Conservation (phyloP, 805 yeast genomes). For the Saturnispora diversa region DNA sequence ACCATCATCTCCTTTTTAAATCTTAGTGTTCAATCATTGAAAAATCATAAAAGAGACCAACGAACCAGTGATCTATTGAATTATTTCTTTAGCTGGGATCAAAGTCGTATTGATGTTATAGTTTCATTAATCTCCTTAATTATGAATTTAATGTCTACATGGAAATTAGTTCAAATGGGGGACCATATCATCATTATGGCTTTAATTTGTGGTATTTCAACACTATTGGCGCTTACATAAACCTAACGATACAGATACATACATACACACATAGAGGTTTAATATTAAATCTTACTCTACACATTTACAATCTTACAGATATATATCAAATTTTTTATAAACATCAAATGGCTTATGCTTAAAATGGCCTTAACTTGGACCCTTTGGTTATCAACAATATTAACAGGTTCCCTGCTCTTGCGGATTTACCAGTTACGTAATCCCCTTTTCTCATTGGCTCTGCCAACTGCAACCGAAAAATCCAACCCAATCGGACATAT, state of each 20-base stretch:
- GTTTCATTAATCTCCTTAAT: conserved; percentile 1
- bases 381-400: too few relatives aligned
- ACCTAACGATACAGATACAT: too few relatives aligned
- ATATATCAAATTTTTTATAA: too few relatives aligned
- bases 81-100: conserved; percentile 1
- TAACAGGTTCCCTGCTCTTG: too few relatives aligned
- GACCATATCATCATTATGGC: conserved; percentile 2
- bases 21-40: neutral
- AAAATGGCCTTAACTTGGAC: too few relatives aligned
- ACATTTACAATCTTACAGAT: too few relatives aligned
- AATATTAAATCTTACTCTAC: too few relatives aligned
- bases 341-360: too few relatives aligned
- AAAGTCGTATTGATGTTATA: conserved; percentile 1
- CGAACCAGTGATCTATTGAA: conserved; percentile 1
- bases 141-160: neutral
- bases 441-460: too few relatives aligned
- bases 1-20: conserved; percentile 2
- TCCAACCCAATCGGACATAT: conserved; percentile 6
- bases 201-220: neutral
- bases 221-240: conserved; percentile 5
- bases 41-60: conserved; percentile 5
- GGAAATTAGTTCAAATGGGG: conserved; percentile 1
- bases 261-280: too few relatives aligned
- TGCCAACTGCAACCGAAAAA: neutral
- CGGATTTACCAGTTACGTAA: too few relatives aligned